Evolutionary conservation across 2,329 filamentous ascomycete species (phyloP), one percentile per base, ranked within the genome.

Genomic region (Myriosclerotinia scirpicola): DNA sequence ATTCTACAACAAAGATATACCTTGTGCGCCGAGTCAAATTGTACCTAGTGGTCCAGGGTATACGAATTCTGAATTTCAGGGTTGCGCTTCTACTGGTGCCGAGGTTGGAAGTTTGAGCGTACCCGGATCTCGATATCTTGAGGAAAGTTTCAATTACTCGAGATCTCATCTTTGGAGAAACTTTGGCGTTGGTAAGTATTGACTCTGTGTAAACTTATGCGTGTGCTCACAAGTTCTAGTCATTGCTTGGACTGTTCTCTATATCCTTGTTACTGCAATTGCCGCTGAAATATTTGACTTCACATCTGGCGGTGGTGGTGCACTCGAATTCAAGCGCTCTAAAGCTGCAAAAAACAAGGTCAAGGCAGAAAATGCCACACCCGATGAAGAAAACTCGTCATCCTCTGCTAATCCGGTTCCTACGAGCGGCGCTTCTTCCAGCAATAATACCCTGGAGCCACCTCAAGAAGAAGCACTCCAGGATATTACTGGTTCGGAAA

Each of bases 211-310:
- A 54, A 34, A 11, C 20, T 56, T 8, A 12, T 7, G 11, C 22
- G 3, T 17, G 26, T 50, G 46, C 63, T 65, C 30, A 65, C 5
- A 20, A 17, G 22, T 42, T 38, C 8, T 59, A 69, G 78, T 95
- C 1, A 87, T 93, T 71, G 91, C 89, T 0, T 95, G 92, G 71
- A 85, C 87, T 1, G 81, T 91, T 0, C 82, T 92, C 6, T 96
- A 94, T 74, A 84, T 96, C 15, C 71, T 88, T 14, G 78, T 94
- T 40, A 94, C 91, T 0, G 83, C 90, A 6, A 71, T 90, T 30
- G 90, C 88, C 0, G 87, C 89, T 20, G 91, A 96, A 73, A 71
- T 85, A 0, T 82, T 93, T 71, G 84, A 83, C 20, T 90, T 91
- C 73, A 81, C 83, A 26, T 79, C 80, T 1, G 79, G 80, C 20